These are phyloP conservation scores for Magnolia sinica DNA, from an alignment of 164 flowering plant species.

Conservation along the genomic window DNA sequence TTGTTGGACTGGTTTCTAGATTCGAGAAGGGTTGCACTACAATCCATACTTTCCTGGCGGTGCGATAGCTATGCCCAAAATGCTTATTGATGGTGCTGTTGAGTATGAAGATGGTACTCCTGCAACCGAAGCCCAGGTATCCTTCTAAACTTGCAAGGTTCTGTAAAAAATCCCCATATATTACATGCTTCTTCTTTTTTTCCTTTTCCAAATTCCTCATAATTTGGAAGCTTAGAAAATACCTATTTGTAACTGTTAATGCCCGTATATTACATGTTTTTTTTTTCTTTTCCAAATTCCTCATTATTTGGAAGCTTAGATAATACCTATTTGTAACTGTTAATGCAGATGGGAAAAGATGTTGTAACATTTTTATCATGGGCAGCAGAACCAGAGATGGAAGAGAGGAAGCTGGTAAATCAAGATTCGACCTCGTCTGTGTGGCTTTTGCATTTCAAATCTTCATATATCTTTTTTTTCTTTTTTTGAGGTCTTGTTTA, in stretches of 20 bases:
- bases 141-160: neutral
- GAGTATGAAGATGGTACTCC: conserved; percentile 91
- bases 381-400: conserved; percentile 98
- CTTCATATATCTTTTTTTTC: neutral
- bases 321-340: neutral
- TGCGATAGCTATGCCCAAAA: conserved; percentile 95
- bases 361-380: conserved; percentile 70
- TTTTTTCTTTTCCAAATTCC: neutral
- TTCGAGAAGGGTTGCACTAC: conserved; percentile 79
- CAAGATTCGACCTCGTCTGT: neutral
- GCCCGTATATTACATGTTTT: neutral
- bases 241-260: neutral
- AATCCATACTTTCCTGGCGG: conserved; percentile 98
- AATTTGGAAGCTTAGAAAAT: neutral
- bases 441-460: neutral
- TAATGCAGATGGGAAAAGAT: conserved; percentile 81
- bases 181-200: neutral
- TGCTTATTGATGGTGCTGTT: conserved; percentile 88
- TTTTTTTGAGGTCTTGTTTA: neutral
- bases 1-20: conserved; percentile 27
- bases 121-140: conserved; percentile 88
- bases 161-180: neutral
- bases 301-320: neutral
- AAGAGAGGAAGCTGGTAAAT: conserved; percentile 78
- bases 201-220: neutral